These are phyloP conservation scores for Chenopodium quinoa DNA, from an alignment of 148 eudicot species.

Conservation along the genomic window DNA sequence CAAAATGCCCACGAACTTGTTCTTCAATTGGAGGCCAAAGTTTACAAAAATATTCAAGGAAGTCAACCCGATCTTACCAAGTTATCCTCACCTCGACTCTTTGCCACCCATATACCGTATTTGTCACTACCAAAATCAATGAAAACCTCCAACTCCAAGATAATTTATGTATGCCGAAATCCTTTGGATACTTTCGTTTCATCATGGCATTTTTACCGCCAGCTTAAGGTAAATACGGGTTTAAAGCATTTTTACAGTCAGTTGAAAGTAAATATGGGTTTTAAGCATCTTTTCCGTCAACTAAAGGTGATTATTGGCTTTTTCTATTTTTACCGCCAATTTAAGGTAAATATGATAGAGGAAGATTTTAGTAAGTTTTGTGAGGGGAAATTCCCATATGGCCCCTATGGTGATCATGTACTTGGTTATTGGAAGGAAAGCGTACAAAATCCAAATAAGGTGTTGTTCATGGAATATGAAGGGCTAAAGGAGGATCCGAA, in stretches of 20 bases:
- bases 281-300: neutral
- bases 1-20: conserved; percentile 14
- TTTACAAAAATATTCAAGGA: neutral
- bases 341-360: conserved; percentile 10
- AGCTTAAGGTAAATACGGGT: neutral
- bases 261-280: neutral
- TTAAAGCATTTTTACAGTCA: neutral
- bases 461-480: conserved; percentile 23
- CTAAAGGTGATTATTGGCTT: neutral
- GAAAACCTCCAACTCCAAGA: neutral
- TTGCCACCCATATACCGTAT: conserved; percentile 7
- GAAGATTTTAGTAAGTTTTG: conserved; percentile 6
- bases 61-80: neutral
- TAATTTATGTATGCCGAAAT: conserved; percentile 14
- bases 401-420: conserved; percentile 24
- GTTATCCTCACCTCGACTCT: conserved; percentile 12
- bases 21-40: conserved; percentile 9
- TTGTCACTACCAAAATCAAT: neutral
- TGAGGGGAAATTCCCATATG: conserved; percentile 17
- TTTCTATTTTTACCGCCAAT: neutral
- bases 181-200: conserved; percentile 17
- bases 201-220: conserved; percentile 18
- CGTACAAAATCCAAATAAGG: neutral
- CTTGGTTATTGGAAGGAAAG: conserved; percentile 25
- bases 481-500: conserved; percentile 15